Conservation (phyloP, 306 rosid genomes). For the Inga leiocalycina region DNA sequence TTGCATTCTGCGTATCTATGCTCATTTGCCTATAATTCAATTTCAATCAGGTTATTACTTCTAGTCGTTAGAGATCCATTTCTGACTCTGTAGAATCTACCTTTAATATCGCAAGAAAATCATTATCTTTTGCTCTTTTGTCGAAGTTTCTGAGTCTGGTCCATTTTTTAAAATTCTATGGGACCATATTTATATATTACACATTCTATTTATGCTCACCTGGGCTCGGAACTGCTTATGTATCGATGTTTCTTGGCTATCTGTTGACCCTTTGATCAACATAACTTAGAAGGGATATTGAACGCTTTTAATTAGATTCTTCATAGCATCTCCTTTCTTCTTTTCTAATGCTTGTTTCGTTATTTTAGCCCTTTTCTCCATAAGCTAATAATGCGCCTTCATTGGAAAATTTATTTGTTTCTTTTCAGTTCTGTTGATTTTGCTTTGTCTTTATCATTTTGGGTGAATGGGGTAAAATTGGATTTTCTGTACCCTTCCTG, state of each 20-base stretch:
- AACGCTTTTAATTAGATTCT: conserved; percentile 7
- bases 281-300: conserved; percentile 18
- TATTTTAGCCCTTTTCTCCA: not conserved
- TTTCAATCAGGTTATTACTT: not conserved
- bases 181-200: not conserved
- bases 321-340: not conserved
- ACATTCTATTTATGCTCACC: not conserved
- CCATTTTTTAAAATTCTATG: not conserved
- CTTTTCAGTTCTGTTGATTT: not conserved
- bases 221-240: not conserved
- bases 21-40: not conserved
- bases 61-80: not conserved
- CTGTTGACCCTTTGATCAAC: not conserved
- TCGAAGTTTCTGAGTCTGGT: not conserved
- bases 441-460: not conserved
- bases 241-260: not conserved
- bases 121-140: not conserved
- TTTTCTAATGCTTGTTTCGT: not conserved
- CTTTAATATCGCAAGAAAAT: not conserved
- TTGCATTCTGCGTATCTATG: not conserved
- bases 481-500: not conserved
- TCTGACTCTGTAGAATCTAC: not conserved
- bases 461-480: not conserved
- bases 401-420: conserved; percentile 11
- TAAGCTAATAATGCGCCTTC: conserved; percentile 6